Evolutionary conservation across 2,329 filamentous ascomycete species (phyloP).

Genomic region (Leptographium galeiforme): DNA sequence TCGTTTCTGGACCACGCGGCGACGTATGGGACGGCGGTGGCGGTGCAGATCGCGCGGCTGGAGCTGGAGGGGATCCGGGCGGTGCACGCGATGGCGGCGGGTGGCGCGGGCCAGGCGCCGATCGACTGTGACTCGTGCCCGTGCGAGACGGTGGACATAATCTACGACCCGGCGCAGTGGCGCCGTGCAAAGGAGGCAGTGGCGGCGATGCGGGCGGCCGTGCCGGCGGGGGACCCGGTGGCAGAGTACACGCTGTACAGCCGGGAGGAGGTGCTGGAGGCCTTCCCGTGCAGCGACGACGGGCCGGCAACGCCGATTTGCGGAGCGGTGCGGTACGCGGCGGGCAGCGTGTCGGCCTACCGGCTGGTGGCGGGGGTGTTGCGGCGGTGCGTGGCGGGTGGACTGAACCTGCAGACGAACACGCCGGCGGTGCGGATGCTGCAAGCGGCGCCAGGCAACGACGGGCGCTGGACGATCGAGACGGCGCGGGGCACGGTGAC

Average conservation of each 20-base stretch:
- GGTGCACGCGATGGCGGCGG: conserved; percentile 38
- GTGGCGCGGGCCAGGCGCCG: conserved; percentile 27
- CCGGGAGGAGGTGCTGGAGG: conserved; percentile 24
- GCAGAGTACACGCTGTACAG: conserved; percentile 30
- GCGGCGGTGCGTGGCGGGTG: conserved; percentile 26
- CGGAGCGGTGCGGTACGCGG: conserved; percentile 33
- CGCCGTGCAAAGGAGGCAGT: conserved; percentile 24
- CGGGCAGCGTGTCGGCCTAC: conserved; percentile 28
- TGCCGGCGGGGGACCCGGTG: conserved; percentile 25
- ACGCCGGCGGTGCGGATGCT: conserved; percentile 26
- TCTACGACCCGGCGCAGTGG: conserved; percentile 36
- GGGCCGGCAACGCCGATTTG: conserved; percentile 14
- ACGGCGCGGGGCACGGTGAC: conserved; percentile 29
- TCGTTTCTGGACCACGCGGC: conserved; percentile 33
- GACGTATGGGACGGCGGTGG: conserved; percentile 32
- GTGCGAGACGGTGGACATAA: conserved; percentile 42
- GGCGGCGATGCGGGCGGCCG: conserved; percentile 27
- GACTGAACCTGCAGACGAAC: conserved; percentile 38
- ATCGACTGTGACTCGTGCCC: conserved; percentile 36
- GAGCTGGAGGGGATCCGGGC: conserved; percentile 39
- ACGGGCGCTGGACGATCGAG: conserved; percentile 21
- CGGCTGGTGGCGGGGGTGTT: conserved; percentile 27
- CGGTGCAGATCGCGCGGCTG: conserved; percentile 35
- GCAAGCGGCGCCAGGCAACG: conserved; percentile 4
- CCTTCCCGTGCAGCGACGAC: conserved; percentile 23